These are phyloP conservation scores for Phytophthora aleatoria DNA, from an alignment of 352 stramenopile genomes.

Conservation along the genomic window DNA sequence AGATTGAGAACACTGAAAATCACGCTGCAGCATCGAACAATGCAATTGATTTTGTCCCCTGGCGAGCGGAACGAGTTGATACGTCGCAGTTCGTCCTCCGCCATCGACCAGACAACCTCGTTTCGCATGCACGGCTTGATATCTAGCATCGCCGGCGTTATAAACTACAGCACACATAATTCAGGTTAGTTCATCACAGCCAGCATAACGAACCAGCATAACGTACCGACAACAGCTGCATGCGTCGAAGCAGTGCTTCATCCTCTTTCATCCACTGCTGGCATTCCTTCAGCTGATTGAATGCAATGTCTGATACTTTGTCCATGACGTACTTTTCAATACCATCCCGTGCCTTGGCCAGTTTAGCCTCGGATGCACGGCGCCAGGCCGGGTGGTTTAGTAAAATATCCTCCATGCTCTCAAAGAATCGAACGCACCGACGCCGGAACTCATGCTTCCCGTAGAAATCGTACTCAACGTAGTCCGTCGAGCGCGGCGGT, in stretches of 20 bases:
- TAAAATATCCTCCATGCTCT: conserved; percentile 69
- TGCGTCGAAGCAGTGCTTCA: conserved; percentile 65
- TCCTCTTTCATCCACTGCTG: conserved; percentile 78
- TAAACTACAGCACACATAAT: conserved; percentile 17
- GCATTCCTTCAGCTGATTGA: conserved; percentile 73
- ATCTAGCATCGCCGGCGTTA: conserved; percentile 89
- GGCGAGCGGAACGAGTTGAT: conserved; percentile 88
- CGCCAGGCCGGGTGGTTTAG: conserved; percentile 64
- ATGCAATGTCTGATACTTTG: conserved; percentile 82
- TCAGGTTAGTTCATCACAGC: conserved; percentile 1
- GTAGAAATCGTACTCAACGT: conserved; percentile 85
- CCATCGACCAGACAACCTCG: conserved; percentile 90
- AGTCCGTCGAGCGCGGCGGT: conserved; percentile 66
- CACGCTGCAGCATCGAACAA: conserved; percentile 87
- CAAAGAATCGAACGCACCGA: conserved; percentile 76
- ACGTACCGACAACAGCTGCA: conserved; percentile 82
- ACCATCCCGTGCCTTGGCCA: conserved; percentile 74
- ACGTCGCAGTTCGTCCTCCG: conserved; percentile 87
- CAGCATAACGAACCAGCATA: background rate
- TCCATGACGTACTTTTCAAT: conserved; percentile 94
- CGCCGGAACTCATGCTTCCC: conserved; percentile 69
- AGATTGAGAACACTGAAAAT: conserved; percentile 92
- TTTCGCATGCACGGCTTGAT: conserved; percentile 91
- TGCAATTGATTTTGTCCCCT: conserved; percentile 91
- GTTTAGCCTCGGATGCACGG: conserved; percentile 60